Conservation (phyloP, 2,329 filamentous ascomycete species). For the Epichloe hybrida region DNA sequence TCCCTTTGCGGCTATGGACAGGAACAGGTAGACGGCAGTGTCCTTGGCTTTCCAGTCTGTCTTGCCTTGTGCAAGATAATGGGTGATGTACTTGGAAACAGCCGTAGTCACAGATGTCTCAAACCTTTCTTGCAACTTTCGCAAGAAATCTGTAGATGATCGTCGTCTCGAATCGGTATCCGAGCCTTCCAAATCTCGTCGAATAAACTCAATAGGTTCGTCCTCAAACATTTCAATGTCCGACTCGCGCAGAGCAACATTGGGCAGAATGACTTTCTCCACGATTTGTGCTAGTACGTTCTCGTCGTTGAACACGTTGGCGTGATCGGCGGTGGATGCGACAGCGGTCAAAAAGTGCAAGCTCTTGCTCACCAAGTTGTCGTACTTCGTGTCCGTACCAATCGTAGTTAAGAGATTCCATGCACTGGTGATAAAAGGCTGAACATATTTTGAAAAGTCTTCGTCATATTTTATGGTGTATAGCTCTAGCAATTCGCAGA, state of each 20-base stretch:
- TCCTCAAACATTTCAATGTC: constrained; percentile 96
- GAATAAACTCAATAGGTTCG: constrained; percentile 96
- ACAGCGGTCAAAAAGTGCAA: constrained; percentile 90
- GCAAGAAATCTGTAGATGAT: constrained; percentile 87
- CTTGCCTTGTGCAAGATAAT: constrained; percentile 70
- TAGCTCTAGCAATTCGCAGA: constrained; percentile 79
- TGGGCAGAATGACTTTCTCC: constrained; percentile 90
- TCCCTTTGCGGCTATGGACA: constrained; percentile 87
- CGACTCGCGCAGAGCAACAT: constrained; percentile 80
- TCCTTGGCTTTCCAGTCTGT: constrained; percentile 95
- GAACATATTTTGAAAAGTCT: constrained; percentile 68
- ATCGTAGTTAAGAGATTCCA: constrained; percentile 85
- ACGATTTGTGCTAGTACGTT: constrained; percentile 73
- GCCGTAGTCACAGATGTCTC: constrained; percentile 73
- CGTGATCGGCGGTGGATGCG: constrained; percentile 63
- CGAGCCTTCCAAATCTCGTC: constrained; percentile 86
- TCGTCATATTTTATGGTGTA: constrained; percentile 95
- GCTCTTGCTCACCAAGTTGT: constrained; percentile 86
- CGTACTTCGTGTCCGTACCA: constrained; percentile 81
- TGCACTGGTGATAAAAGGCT: constrained; percentile 75
- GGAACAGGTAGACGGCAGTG: constrained; percentile 92
- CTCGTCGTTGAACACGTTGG: constrained; percentile 72
- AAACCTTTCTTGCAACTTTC: constrained; percentile 79
- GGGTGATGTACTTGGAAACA: constrained; percentile 75
- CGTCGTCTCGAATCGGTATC: constrained; percentile 87